Conservation (phyloP, 2,329 filamentous ascomycete genomes). For the Berkeleyomyces rouxiae region DNA sequence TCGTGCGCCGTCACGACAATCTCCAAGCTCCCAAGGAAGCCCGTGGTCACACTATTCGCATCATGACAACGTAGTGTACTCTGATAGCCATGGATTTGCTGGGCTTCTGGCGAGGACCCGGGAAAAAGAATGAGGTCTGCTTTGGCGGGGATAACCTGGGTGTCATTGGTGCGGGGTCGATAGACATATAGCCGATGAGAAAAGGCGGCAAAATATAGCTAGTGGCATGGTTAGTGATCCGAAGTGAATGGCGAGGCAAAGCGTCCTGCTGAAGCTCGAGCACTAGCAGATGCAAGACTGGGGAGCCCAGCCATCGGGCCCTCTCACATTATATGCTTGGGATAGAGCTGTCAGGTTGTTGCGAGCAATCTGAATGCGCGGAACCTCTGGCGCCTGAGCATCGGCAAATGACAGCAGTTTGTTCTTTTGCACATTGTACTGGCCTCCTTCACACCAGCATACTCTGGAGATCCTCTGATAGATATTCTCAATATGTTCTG, state of each 20-base stretch:
- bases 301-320: not conserved
- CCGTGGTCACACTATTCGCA: conserved; percentile 53
- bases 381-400: not conserved
- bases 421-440: not conserved
- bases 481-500: not conserved
- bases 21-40: conserved; percentile 53
- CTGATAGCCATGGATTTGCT: conserved; percentile 34
- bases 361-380: conserved; percentile 24
- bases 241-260: not conserved
- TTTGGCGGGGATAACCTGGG: conserved; percentile 30
- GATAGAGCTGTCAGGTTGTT: conserved; percentile 43
- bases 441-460: not conserved
- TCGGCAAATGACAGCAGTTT: not conserved
- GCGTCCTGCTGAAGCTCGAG: not conserved
- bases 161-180: conserved; percentile 28
- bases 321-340: conserved; percentile 37
- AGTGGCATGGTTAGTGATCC: not conserved
- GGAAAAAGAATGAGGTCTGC: conserved; percentile 36
- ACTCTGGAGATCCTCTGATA: too few species aligned
- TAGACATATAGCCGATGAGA: conserved; percentile 41
- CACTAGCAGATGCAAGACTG: too few species aligned
- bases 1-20: conserved; percentile 52
- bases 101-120: conserved; percentile 24
- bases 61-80: conserved; percentile 37
- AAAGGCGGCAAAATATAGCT: conserved; percentile 47